Evolutionary conservation across 257 asterid species (phyloP), one percentile per base, ranked within the genome.

Genomic region (Leptodermis oblonga): DNA sequence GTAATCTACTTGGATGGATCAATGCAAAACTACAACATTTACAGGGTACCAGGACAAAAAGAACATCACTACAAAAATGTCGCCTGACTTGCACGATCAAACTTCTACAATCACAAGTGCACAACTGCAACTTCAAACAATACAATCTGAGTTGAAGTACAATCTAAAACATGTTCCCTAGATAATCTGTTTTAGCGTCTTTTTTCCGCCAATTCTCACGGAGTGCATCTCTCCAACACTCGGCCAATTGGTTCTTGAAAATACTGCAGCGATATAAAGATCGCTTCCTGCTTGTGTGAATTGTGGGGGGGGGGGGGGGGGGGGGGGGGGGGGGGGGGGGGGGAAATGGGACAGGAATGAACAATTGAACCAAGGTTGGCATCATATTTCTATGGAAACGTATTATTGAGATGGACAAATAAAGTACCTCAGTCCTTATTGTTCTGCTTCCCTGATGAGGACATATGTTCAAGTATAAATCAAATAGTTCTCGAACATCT

Each of bases 381-480:
- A 18, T 25, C 31, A 34, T 59, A 11, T 20, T 52, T 7, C 55
- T 37, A 63, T 6, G 34, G 36, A 52, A 33, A 60, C 33, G 26
- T 46, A 42, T 41, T 30, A 62, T n/a, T 23, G 59, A 60, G 53
- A 68, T 43, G 6, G 14, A 26, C 0, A 5, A 45, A 7, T 23
- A 52, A 22, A 7, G 60, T 78, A 92, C 96, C 97, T 91, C 97
- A 4, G 97, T 91, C 63, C 97, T 84, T 64, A 94, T 91, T 36
- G 99, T 91, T 80, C 97, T 86, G 81, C 99, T 94, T 82, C 99
- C 99, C 86, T 91, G 97, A 69, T 84, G 80, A 73, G 99, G 97
- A 67, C 97, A 94, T 39, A 86, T 86, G 72, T 94, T 94, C 69
- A 94, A 84, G 74, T 91, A 91, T 20, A 83, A 67, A 78, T 89